These are phyloP conservation scores for Oryza longistaminata DNA, from an alignment of 176 grass and related monocot species.

Conservation along the genomic window DNA sequence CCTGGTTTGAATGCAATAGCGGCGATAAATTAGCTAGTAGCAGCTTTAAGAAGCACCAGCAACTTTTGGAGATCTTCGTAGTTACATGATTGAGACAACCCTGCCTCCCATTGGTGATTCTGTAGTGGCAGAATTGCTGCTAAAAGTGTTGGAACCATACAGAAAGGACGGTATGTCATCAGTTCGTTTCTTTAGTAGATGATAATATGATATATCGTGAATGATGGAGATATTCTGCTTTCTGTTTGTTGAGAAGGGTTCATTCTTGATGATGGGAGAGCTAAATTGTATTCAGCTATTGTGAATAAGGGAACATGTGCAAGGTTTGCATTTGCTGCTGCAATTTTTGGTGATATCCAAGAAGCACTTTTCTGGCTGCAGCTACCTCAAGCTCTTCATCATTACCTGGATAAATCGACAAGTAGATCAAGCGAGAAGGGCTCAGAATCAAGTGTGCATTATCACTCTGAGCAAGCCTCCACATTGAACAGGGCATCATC, in stretches of 20 bases:
- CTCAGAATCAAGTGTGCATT: conserved; percentile 42
- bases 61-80: conserved; percentile 70
- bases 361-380: conserved; percentile 97
- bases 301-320: conserved; percentile 70
- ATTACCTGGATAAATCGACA: conserved; percentile 76
- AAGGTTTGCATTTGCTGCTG: conserved; percentile 93
- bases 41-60: conserved; percentile 45
- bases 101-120: conserved; percentile 83
- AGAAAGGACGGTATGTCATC: conserved; percentile 71
- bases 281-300: conserved; percentile 73
- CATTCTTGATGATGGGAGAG: conserved; percentile 97
- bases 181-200: conserved; percentile 1
- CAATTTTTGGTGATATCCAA: conserved; percentile 78
- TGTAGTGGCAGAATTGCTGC: conserved; percentile 92
- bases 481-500: conserved; percentile 59
- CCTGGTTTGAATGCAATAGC: conserved; percentile 76
- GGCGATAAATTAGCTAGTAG: conserved; percentile 37
- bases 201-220: conserved; percentile 26
- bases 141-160: conserved; percentile 95
- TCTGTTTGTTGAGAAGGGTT: conserved; percentile 58
- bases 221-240: conserved; percentile 13
- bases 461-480: conserved; percentile 55
- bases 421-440: conserved; percentile 54
- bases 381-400: conserved; percentile 73
- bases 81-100: conserved; percentile 88